Evolutionary conservation across 208 protist species (phyloP).

Genomic region (Giardia duodenalis): DNA sequence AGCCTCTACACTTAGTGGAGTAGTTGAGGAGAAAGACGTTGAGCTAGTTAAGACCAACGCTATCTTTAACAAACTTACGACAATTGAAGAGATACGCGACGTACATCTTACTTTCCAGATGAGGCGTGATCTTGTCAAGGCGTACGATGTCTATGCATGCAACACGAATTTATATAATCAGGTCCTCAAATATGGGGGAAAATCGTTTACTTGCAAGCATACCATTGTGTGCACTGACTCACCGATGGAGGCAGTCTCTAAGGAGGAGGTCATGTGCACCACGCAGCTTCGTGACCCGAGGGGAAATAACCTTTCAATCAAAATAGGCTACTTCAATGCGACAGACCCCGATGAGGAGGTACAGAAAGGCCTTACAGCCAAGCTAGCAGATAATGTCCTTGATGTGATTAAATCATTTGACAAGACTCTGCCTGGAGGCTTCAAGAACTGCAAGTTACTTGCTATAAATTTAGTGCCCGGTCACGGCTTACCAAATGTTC

Average conservation of each 20-base stretch:
- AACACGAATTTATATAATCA: neutral
- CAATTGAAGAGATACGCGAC: neutral
- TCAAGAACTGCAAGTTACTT: neutral
- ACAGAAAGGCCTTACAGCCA: too few relatives aligned
- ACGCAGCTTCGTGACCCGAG: neutral
- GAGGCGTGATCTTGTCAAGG: neutral
- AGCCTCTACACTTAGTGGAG: neutral
- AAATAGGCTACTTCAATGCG: neutral
- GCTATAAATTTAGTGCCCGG: neutral
- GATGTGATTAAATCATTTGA: neutral
- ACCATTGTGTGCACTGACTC: neutral
- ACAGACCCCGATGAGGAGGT: neutral
- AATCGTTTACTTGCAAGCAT: neutral
- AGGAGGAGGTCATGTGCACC: neutral
- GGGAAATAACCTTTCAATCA: neutral
- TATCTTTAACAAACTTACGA: neutral
- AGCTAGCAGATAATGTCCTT: neutral
- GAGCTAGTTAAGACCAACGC: neutral
- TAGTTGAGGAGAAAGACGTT: neutral
- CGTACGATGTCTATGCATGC: neutral
- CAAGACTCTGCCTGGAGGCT: neutral
- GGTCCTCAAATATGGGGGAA: neutral
- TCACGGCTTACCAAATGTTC: neutral
- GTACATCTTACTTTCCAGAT: neutral
- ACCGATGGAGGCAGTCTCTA: neutral